phyloP scores from a whole-genome alignment of 169 alveolate species.

The Toxoplasma gondii region DNA sequence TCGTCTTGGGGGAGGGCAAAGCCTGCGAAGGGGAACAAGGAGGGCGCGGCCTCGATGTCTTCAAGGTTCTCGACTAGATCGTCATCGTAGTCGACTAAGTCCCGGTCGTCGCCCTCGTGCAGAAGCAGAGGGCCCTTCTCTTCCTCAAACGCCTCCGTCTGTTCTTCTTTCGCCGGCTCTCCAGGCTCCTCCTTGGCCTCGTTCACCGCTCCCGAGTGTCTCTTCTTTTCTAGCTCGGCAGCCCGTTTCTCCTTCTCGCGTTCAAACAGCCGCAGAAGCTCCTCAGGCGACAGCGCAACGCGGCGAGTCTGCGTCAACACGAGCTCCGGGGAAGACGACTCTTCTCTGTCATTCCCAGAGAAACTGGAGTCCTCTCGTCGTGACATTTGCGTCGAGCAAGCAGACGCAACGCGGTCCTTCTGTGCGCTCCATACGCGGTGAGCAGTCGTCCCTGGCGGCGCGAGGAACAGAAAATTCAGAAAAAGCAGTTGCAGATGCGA shows the following conservation, averaged over 20 bases:
- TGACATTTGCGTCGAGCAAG: neutral
- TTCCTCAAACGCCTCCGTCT: neutral
- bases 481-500: neutral
- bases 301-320: neutral
- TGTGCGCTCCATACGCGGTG: neutral
- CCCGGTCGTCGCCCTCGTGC: neutral
- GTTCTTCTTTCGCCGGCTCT: neutral
- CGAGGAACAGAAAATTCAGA: neutral
- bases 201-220: neutral
- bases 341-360: neutral
- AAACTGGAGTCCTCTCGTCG: neutral
- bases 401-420: neutral
- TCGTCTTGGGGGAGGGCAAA: too few relatives aligned
- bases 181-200: neutral
- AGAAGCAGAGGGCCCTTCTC: neutral
- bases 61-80: neutral
- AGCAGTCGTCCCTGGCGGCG: neutral
- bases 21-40: too few relatives aligned
- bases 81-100: neutral
- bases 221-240: neutral
- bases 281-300: neutral
- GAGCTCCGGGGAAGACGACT: neutral
- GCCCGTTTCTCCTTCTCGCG: neutral
- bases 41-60: neutral
- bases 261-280: conserved; percentile 32